Evolutionary conservation across 495 filamentous ascomycete genomes (phyloP).

Genomic region (Podospora australis): DNA sequence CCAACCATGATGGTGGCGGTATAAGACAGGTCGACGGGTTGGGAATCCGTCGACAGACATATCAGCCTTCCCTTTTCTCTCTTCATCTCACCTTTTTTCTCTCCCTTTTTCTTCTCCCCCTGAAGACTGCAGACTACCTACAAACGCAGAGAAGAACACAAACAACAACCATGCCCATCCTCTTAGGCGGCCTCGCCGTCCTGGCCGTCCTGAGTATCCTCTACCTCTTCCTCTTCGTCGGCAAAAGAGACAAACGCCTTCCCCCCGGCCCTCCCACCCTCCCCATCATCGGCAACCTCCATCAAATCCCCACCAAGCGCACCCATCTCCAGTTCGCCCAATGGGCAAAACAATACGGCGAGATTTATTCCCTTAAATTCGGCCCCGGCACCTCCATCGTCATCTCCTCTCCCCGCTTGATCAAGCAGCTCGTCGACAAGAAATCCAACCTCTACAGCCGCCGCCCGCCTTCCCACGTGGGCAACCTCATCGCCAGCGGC

Average conservation of each 20-base stretch:
- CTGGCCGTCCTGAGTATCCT: slow-evolving; percentile 5
- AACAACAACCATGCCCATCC: neutral
- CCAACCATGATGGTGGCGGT: no score
- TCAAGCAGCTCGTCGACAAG: slow-evolving; percentile 29
- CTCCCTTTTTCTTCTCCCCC: neutral
- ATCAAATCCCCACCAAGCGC: slow-evolving; percentile 21
- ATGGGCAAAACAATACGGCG: slow-evolving; percentile 28
- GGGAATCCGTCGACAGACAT: no score
- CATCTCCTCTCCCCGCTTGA: slow-evolving; percentile 16
- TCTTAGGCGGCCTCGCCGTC: slow-evolving; percentile 13
- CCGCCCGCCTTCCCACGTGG: slow-evolving; percentile 41
- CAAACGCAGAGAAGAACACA: no score
- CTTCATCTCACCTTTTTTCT: neutral
- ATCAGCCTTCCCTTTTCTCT: neutral
- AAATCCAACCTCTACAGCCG: slow-evolving; percentile 29
- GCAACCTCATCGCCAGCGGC: slow-evolving; percentile 32
- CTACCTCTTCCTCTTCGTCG: slow-evolving; percentile 14
- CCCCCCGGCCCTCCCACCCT: slow-evolving; percentile 22
- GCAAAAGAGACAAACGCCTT: slow-evolving; percentile 7
- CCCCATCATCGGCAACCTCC: slow-evolving; percentile 26
- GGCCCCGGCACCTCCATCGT: slow-evolving; percentile 24
- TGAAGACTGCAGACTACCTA: neutral
- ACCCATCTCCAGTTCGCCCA: slow-evolving; percentile 22
- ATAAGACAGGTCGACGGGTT: no score
- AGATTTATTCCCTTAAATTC: slow-evolving; percentile 27